A percentile compares a stretch with the other conserved stretches of the same genome.
These are phyloP conservation scores for Amoebophrya sp. DNA, from an alignment of 169 alveolate genomes.

Conservation along the genomic window DNA sequence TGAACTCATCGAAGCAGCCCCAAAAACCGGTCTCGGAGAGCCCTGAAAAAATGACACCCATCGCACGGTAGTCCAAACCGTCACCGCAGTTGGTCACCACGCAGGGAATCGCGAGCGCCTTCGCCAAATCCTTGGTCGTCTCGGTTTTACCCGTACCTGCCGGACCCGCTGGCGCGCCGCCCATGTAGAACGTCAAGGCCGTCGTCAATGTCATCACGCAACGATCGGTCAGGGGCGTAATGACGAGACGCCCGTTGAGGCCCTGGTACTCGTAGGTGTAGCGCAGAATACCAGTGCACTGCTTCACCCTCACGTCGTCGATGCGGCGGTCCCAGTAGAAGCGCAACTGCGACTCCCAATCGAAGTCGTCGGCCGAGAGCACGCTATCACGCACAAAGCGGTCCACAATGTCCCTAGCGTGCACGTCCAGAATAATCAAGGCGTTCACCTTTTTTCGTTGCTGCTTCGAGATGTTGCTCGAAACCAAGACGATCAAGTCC, in stretches of 20 bases:
- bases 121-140: slow-evolving; percentile 91
- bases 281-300: slow-evolving; percentile 72
- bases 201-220: slow-evolving; percentile 87
- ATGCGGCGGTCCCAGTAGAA: slow-evolving; percentile 80
- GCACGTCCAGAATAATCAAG: slow-evolving; percentile 92
- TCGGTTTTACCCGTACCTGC: slow-evolving; percentile 94
- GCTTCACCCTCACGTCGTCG: slow-evolving; percentile 74
- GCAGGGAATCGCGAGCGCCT: slow-evolving; percentile 87
- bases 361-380: slow-evolving; percentile 68
- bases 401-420: slow-evolving; percentile 91
- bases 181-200: neutral
- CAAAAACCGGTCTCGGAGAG: slow-evolving; percentile 90
- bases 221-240: slow-evolving; percentile 90
- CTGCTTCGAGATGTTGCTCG: slow-evolving; percentile 66
- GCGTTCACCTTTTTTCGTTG: slow-evolving; percentile 77
- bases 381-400: slow-evolving; percentile 78
- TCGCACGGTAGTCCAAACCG: slow-evolving; percentile 74
- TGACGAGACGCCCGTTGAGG: slow-evolving; percentile 83
- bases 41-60: slow-evolving; percentile 92
- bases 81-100: slow-evolving; percentile 93
- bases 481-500: slow-evolving; percentile 75
- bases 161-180: slow-evolving; percentile 44
- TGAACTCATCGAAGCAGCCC: slow-evolving; percentile 98
- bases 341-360: slow-evolving; percentile 91
- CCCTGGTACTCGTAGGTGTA: slow-evolving; percentile 94